Base-by-base conservation (phyloP, 306 rosid genomes). In the Abrus precatorius region DNA sequence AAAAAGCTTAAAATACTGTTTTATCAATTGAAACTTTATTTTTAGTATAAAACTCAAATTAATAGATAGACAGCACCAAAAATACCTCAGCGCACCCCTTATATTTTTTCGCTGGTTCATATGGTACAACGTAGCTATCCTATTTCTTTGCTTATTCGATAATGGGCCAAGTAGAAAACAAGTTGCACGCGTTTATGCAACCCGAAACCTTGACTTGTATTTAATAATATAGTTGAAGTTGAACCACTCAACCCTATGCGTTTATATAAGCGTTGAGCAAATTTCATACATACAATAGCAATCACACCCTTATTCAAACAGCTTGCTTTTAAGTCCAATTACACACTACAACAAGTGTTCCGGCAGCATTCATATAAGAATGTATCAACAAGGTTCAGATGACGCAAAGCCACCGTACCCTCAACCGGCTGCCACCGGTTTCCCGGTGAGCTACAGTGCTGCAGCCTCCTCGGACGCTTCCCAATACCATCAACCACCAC, bases 361-460 rank as follows among this genome's bases (percentile, higher is more conserved):
- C 40, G 4, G 3, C 40, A 36, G 4, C 40, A 36, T 36, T 36
- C 2, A 36, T 36, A 36, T 36, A 2, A 41, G 33, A 1, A 77
- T 80, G 84, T 80, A 80, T 61, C 57, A 36, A 30, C 47, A 12
- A 41, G 45, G 2, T 32, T 3, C 85, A 27, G 62, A 59, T 7
- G 6, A 10, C 7, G 3, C 14, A 11, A 72, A 52, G 52, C 52
- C 13, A 5, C 48, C 29, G 36, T 5, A 48, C 13, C 1, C 3
- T 6, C 7, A 2, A 13, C 9, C 11, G 13, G 13, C 57, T 4
- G 57, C 85, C 10, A 77, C 83, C 0, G 84, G 86, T 28, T 62
- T 62, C 1, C 86, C 86, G 1, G 62, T 83, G 7, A 70, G 43
- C 76, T 73, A 44, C 72, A 50, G 49, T 67, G 14, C 3, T 33